phyloP scores from a whole-genome alignment of 345 rosid species.

The Iberis pinnata region DNA sequence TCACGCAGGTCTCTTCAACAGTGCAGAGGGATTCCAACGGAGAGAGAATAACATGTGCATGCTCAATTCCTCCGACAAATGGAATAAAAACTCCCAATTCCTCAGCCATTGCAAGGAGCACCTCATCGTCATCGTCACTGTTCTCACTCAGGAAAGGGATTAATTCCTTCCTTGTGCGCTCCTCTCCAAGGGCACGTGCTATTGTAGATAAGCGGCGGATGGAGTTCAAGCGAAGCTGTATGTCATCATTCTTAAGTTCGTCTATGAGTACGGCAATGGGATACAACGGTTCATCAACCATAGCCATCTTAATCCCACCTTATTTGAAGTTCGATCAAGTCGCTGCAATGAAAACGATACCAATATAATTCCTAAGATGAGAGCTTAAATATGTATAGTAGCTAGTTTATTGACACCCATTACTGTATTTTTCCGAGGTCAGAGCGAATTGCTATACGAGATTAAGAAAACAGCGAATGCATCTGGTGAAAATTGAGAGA shows the following conservation, averaged over 20 bases:
- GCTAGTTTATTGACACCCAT: background rate
- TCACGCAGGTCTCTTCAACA: conserved; percentile 90
- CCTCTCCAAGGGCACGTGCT: conserved; percentile 96
- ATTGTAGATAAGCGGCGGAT: conserved; percentile 85
- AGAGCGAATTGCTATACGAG: background rate
- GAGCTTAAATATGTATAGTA: background rate
- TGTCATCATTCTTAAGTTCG: conserved; percentile 91
- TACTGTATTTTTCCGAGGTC: background rate
- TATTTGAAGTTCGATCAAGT: conserved; percentile 1
- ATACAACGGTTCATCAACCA: conserved; percentile 77
- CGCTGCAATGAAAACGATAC: conserved; percentile 14
- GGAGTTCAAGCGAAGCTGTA: conserved; percentile 85
- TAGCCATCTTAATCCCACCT: conserved; percentile 43
- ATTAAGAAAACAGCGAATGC: background rate
- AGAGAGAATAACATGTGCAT: conserved; percentile 64
- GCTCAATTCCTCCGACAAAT: conserved; percentile 82
- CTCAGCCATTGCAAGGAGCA: conserved; percentile 92
- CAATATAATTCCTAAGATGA: background rate
- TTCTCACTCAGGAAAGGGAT: conserved; percentile 88
- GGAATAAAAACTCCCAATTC: conserved; percentile 88
- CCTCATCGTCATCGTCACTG: conserved; percentile 95
- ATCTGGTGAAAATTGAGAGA: background rate
- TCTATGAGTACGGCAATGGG: conserved; percentile 88
- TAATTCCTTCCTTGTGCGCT: conserved; percentile 79
- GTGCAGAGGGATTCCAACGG: conserved; percentile 81